A percentile compares a stretch with the other conserved stretches of the same genome.
Conservation (phyloP, 2,329 filamentous ascomycete species). For the Teratosphaeria nubilosa region DNA sequence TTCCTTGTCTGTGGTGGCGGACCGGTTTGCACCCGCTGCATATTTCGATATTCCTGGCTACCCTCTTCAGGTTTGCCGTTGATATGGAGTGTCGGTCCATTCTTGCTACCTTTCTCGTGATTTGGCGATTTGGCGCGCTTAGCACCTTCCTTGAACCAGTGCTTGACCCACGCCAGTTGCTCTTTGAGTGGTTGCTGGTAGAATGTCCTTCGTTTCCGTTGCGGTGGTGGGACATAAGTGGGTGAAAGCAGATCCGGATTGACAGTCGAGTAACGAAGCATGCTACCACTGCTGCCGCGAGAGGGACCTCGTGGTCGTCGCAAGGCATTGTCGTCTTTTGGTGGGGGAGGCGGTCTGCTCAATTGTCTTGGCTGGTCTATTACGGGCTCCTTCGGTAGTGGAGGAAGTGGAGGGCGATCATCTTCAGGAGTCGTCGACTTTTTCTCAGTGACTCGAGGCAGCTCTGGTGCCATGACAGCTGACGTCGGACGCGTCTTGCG, state of each 20-base stretch:
- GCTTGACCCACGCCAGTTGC: slow-evolving; percentile 57
- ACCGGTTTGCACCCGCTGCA: slow-evolving; percentile 27
- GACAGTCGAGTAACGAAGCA: slow-evolving; percentile 70
- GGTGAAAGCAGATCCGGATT: slow-evolving; percentile 51
- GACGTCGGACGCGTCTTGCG: slow-evolving; percentile 52
- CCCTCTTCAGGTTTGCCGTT: slow-evolving; percentile 7
- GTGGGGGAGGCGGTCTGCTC: slow-evolving; percentile 68
- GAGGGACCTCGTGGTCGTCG: slow-evolving; percentile 38
- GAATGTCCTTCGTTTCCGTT: slow-evolving; percentile 42
- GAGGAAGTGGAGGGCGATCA: slow-evolving; percentile 39
- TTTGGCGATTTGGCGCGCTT: slow-evolving; percentile 52
- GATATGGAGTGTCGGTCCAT: slow-evolving; percentile 8
- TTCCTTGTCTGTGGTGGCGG: slow-evolving; percentile 22
- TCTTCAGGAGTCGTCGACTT: slow-evolving; percentile 31
- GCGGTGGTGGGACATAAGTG: slow-evolving; percentile 36
- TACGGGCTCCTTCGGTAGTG: neutral
- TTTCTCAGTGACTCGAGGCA: slow-evolving; percentile 67
- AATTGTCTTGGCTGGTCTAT: slow-evolving; percentile 65
- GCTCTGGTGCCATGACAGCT: slow-evolving; percentile 50
- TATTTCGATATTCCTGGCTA: slow-evolving; percentile 14
- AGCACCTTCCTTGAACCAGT: slow-evolving; percentile 58
- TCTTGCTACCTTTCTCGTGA: slow-evolving; percentile 11
- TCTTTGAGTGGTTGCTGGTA: slow-evolving; percentile 55
- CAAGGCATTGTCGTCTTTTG: slow-evolving; percentile 57
- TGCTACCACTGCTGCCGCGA: slow-evolving; percentile 54